Conservation (phyloP, 2,329 filamentous ascomycete species). For the Diplocarpon mali region DNA sequence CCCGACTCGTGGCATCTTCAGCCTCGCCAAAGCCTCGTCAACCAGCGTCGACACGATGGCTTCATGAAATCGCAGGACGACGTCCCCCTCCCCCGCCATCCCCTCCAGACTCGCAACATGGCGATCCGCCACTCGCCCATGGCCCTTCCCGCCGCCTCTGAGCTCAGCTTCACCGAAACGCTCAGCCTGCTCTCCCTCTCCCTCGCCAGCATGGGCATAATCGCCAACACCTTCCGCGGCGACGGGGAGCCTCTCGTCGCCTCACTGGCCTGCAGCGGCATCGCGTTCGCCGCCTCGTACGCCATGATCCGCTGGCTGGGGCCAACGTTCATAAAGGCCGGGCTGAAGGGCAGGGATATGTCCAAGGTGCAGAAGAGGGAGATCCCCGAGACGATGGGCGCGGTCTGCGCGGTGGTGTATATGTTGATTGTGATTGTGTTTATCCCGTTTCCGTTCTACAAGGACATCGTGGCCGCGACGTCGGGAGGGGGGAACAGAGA, state of each 20-base stretch:
- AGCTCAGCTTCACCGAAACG: conserved; percentile 41
- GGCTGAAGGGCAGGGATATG: conserved; percentile 82
- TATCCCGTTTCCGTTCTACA: conserved; percentile 95
- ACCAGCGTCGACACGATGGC: not conserved
- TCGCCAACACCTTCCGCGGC: conserved; percentile 70
- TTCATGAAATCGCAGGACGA: too few species aligned
- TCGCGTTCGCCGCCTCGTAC: conserved; percentile 74
- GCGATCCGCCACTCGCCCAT: conserved; percentile 6
- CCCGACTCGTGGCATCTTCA: conserved; percentile 1
- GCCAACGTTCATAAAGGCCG: conserved; percentile 75
- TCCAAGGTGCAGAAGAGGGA: conserved; percentile 65
- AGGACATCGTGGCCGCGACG: conserved; percentile 91
- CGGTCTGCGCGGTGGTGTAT: conserved; percentile 86
- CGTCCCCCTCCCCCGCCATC: not conserved
- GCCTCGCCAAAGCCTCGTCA: conserved; percentile 3
- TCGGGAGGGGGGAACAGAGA: conserved; percentile 89
- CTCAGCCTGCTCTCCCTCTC: conserved; percentile 49
- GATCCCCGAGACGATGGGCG: conserved; percentile 94
- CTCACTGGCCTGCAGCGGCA: conserved; percentile 72
- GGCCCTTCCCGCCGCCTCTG: conserved; percentile 7
- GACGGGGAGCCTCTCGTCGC: conserved; percentile 82
- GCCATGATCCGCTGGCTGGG: conserved; percentile 90
- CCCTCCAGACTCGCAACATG: conserved; percentile 1
- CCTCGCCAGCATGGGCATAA: conserved; percentile 55
- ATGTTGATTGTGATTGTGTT: conserved; percentile 81